Base-by-base conservation (phyloP, 2,329 filamentous ascomycete species). In the Xylaria multiplex region DNA sequence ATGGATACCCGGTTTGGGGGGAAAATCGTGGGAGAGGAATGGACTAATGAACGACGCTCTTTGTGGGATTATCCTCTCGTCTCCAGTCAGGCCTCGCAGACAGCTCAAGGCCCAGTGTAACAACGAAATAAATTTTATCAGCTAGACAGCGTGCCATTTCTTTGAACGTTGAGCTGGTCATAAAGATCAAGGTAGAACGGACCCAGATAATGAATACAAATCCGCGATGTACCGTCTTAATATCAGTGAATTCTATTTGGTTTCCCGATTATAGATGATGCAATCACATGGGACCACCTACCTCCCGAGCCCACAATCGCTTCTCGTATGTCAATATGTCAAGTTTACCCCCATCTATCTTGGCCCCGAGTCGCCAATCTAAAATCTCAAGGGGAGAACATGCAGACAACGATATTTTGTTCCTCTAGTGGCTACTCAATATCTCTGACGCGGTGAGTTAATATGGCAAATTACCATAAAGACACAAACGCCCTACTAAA, bases 1-100 rank as follows among this genome's bases (percentile, higher is more conserved):
- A n/a, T 68, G 70, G 68, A 75, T 76, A 75, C 73, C 72, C 74
- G 64, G 68, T 59, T 70, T 66, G 65, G 35, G 43, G 16, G 56
- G 61, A 61, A 52, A 55, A n/a, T 2, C 13, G 8, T 6, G 7
- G 22, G 40, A 32, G 4, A 57, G 22, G 30, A 16, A 49, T 40
- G 49, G 40, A 30, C 48, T 32, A 49, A 4, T 24, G 11, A 35
- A 65, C n/a, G 32, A 45, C 40, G 35, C 42, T 27, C 27, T 45
- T 54, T 42, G 27, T 8, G 30, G 35, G 32, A 19, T 27, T 54
- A 16, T 24, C 14, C 19, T 46, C 32, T 40, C 14, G 48, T 30
- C 27, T 56, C n/a, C 19, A 27, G 16, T 6, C 19, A n/a, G 43
- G 45, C 57, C 24, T 50, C 35, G 35, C 16, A 27, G 8, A n/a